phyloP scores from a whole-genome alignment of 305 asterid species.

The Fraxinus floribunda region DNA sequence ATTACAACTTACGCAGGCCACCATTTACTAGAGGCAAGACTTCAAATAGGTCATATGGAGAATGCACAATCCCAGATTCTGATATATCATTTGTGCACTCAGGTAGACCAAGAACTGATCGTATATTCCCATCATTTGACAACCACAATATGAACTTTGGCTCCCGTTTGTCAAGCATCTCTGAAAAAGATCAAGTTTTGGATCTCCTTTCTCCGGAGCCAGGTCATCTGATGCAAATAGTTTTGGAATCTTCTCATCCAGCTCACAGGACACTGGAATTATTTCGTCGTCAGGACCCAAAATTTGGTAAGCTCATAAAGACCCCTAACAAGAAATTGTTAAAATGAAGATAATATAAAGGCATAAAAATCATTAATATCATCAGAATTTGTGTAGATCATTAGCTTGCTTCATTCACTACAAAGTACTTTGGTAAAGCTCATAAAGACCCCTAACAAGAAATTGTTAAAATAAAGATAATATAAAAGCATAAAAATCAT shows the following conservation, averaged over 20 bases:
- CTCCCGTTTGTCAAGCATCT: conserved; percentile 63
- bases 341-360: not conserved
- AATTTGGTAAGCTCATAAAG: conserved; percentile 46
- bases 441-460: not conserved
- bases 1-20: conserved; percentile 47
- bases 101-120: conserved; percentile 55
- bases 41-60: conserved; percentile 52
- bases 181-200: conserved; percentile 69
- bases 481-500: not conserved
- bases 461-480: not conserved
- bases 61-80: conserved; percentile 49
- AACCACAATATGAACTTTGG: conserved; percentile 36
- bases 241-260: conserved; percentile 50
- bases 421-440: conserved; percentile 42
- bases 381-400: not conserved
- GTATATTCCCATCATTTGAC: conserved; percentile 36
- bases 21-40: conserved; percentile 68
- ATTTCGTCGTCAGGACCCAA: conserved; percentile 69
- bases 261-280: conserved; percentile 60
- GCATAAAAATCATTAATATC: not conserved
- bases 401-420: too few species aligned
- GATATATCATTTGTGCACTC: conserved; percentile 85
- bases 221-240: conserved; percentile 51
- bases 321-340: not conserved
- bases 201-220: conserved; percentile 60